Base-by-base conservation (phyloP, 2,329 filamentous ascomycete genomes). In the Emydomyces testavorans region DNA sequence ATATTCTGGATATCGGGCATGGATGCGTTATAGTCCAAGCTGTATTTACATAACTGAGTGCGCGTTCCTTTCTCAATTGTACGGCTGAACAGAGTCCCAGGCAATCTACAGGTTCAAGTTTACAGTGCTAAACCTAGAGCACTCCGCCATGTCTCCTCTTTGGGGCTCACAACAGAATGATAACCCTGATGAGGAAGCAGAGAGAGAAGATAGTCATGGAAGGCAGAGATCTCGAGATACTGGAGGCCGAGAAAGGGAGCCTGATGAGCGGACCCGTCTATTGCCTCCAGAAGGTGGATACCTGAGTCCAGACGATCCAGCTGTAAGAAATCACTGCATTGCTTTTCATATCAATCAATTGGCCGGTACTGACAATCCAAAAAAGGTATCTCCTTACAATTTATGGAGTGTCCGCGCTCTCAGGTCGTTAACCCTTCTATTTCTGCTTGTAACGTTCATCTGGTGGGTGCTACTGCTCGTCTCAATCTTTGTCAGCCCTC, bases 401-500 rank as follows among this genome's bases (percentile, higher is more conserved):
- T 77, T 96, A 31, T 94, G 88, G 83, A 86, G 80, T 50, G 84
- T 98, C 42, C 82, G 92, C 15, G 77, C 84, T 39, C 72, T 92
- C 47, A 79, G 88, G 61, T 85, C 81, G 60, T 65, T 92, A 52
- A 90, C 87, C 4, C 72, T 94, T 48, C 58, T 86, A 31, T 85
- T 95, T 60, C 72, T 90, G 16, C 64, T 79, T 44, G 62, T 89
- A 57, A 85, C 80, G 48, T 87, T 93, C 59, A 59, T 87, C n/a
- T 96, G 90, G 90, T 96, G 92, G 90, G 75, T 86, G 7, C 65
- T 95, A 46, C 72, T 94, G 28, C 74, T 98, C n/a, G 79, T 95
- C 13, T 87, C 86, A 48, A 80, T 83, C 55, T 98, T 98, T 67
- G 81, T 93, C 56, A 94, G 85, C 46, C 88, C 88, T 11, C 90